Conservation (phyloP, 352 stramenopile species). For the Thalassiosira hispida region DNA sequence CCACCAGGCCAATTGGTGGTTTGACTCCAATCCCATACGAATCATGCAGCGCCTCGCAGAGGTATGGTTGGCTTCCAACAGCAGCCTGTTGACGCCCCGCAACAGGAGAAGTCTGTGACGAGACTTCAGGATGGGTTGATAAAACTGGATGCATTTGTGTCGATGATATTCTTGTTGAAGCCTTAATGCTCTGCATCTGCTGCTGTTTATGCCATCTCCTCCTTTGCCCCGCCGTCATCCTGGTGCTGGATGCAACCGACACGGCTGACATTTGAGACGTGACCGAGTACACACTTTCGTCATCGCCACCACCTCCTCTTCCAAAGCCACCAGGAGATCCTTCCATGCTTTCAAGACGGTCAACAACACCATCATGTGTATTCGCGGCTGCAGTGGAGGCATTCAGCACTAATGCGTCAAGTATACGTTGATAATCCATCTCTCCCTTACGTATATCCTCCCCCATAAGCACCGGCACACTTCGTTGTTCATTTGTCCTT, state of each 20-base stretch:
- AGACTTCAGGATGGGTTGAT: neutral
- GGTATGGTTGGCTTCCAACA: constrained; percentile 45
- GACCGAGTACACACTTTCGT: constrained; percentile 47
- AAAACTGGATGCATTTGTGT: neutral
- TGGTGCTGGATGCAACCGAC: constrained; percentile 26
- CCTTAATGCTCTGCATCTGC: constrained; percentile 24
- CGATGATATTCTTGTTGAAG: neutral
- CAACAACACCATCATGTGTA: neutral
- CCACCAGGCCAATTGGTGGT: constrained; percentile 32
- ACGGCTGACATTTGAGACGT: constrained; percentile 38
- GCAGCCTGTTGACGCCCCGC: constrained; percentile 42
- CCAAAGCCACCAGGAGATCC: neutral
- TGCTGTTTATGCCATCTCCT: constrained; percentile 49
- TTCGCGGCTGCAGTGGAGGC: neutral
- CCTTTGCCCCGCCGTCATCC: constrained; percentile 50
- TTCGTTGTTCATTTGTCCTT: constrained; percentile 13
- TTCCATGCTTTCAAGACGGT: constrained; percentile 3
- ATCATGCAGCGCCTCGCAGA: constrained; percentile 58
- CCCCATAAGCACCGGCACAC: constrained; percentile 10
- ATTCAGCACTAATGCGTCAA: constrained; percentile 35
- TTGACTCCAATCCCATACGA: constrained; percentile 47
- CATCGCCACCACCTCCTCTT: constrained; percentile 30
- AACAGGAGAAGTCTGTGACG: neutral
- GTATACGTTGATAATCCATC: constrained; percentile 40
- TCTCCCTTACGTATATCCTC: constrained; percentile 28